Conservation (phyloP, 306 rosid genomes). For the Castanospermum australe region DNA sequence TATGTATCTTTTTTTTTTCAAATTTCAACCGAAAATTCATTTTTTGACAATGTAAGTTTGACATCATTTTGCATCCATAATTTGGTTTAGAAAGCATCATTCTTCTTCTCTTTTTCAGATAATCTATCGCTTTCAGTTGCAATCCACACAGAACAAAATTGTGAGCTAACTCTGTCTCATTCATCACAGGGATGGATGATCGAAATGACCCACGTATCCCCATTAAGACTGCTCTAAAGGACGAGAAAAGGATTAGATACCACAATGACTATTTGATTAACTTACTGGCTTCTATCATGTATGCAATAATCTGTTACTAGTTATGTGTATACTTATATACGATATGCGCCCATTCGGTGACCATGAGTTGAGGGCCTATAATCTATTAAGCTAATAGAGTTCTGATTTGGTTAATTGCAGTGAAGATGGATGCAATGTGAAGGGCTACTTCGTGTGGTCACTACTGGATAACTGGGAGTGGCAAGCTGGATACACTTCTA, state of each 20-base stretch:
- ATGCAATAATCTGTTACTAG: not conserved
- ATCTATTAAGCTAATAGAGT: not conserved
- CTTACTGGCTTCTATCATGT: conserved; percentile 64
- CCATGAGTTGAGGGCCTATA: not conserved
- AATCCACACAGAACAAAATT: not conserved
- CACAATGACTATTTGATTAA: conserved; percentile 64
- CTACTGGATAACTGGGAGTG: conserved; percentile 84
- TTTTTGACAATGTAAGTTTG: not conserved
- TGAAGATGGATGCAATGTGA: conserved; percentile 84
- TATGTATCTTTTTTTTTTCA: no score
- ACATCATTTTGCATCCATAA: not conserved
- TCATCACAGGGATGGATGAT: conserved; percentile 79
- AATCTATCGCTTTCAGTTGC: not conserved
- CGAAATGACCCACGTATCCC: conserved; percentile 44
- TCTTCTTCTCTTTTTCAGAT: not conserved
- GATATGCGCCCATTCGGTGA: not conserved
- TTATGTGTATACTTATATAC: not conserved
- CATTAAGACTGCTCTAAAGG: conserved; percentile 59
- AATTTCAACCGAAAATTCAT: not conserved
- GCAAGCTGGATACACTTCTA: conserved; percentile 68
- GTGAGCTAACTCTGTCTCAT: not conserved
- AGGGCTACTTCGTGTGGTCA: conserved; percentile 87
- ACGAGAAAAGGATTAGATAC: conserved; percentile 68
- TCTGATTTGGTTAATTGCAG: conserved; percentile 30
- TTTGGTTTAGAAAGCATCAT: not conserved